phyloP scores from a whole-genome alignment of 2,329 filamentous ascomycete species.

The Coniochaeta sp. region DNA sequence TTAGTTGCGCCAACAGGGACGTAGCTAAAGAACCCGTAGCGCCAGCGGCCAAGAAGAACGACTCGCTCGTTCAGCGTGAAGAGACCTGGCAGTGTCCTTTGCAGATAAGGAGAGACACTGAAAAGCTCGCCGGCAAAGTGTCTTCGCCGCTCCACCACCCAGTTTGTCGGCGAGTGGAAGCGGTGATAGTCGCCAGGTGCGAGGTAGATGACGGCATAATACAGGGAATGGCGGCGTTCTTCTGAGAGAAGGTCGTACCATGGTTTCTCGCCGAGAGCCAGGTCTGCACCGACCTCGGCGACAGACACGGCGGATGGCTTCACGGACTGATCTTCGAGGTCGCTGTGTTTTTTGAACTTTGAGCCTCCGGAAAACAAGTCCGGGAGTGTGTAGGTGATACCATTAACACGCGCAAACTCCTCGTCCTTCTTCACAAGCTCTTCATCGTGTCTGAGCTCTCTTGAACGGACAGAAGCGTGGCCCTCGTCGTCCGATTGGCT shows the following conservation, averaged over 20 bases:
- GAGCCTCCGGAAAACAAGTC: conserved; percentile 71
- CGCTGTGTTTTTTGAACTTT: conserved; percentile 32
- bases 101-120: conserved; percentile 90
- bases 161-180: conserved; percentile 91
- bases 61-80: conserved; percentile 97
- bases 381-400: conserved; percentile 90
- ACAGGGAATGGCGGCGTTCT: conserved; percentile 63
- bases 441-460: conserved; percentile 37
- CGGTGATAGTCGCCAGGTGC: conserved; percentile 97
- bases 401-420: conserved; percentile 90
- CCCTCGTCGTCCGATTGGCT: conserved; percentile 15
- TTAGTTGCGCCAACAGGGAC: conserved; percentile 96
- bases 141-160: conserved; percentile 91
- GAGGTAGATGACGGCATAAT: conserved; percentile 93
- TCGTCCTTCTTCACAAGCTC: conserved; percentile 73
- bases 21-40: conserved; percentile 95
- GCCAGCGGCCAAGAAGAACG: conserved; percentile 87
- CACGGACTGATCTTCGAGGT: conserved; percentile 66
- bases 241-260: conserved; percentile 63
- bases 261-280: conserved; percentile 62
- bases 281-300: conserved; percentile 74
- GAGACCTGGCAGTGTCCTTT: conserved; percentile 83
- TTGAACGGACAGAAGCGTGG: conserved; percentile 15
- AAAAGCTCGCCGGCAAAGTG: conserved; percentile 97
- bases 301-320: conserved; percentile 62